These are phyloP conservation scores for Penicillium fimorum DNA, from an alignment of 495 filamentous ascomycete species.

Conservation along the genomic window DNA sequence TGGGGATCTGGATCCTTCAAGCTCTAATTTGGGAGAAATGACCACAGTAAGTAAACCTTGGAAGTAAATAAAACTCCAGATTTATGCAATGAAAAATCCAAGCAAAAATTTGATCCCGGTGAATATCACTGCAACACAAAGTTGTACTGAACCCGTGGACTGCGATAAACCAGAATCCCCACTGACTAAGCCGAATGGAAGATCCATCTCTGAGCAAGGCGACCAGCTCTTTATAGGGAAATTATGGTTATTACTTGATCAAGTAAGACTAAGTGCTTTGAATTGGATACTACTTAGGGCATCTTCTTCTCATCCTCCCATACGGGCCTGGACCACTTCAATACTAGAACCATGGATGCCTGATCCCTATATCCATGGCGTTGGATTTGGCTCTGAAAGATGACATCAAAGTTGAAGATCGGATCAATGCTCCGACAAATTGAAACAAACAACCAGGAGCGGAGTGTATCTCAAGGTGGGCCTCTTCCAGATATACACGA, in stretches of 20 bases:
- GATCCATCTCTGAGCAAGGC: neutral
- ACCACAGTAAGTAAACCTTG: neutral
- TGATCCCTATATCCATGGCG: neutral
- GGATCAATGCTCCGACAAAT: slow-evolving; percentile 9
- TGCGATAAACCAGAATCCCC: neutral
- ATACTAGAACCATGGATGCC: neutral
- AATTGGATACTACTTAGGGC: neutral
- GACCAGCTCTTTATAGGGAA: neutral
- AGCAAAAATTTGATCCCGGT: neutral
- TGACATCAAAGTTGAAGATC: slow-evolving; percentile 7
- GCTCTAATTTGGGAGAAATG: neutral
- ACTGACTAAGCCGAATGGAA: neutral
- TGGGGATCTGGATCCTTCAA: neutral
- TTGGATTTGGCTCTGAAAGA: neutral
- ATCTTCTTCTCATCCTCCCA: neutral
- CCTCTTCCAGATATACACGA: neutral
- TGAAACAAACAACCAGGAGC: neutral
- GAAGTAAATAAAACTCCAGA: neutral
- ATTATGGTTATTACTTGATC: neutral
- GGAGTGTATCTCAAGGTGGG: neutral
- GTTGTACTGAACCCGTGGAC: neutral
- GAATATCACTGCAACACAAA: slow-evolving; percentile 8
- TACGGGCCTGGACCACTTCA: neutral
- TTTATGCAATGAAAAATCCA: no score
- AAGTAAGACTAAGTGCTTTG: neutral